phyloP scores from a whole-genome alignment of 1,139 yeast genomes.

The Eremothecium coryli region DNA sequence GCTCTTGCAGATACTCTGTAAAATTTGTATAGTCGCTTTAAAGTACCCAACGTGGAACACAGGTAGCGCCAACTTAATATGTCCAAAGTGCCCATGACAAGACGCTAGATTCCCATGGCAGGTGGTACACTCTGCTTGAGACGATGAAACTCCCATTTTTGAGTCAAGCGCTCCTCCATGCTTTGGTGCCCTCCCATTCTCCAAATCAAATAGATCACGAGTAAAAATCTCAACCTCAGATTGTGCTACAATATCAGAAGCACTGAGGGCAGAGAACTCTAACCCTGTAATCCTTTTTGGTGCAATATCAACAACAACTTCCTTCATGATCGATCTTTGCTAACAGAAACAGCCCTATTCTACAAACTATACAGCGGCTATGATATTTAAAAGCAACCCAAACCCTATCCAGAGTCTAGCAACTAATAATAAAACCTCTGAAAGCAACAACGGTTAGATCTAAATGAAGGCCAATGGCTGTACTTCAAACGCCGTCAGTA shows the following conservation, averaged over 20 bases:
- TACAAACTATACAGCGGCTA: no score
- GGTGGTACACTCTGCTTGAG: constrained; percentile 73
- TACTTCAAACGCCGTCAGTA: no score
- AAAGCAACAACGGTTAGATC: no score
- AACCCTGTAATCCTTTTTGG: constrained; percentile 88
- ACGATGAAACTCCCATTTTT: constrained; percentile 88
- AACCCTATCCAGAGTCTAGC: no score
- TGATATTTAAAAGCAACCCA: no score
- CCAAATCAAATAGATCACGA: constrained; percentile 84
- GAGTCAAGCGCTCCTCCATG: constrained; percentile 83
- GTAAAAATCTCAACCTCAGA: constrained; percentile 91
- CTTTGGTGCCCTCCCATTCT: constrained; percentile 74
- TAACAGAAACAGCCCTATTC: no score
- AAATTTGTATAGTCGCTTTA: constrained; percentile 78
- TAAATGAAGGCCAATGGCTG: no score
- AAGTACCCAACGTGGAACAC: constrained; percentile 97
- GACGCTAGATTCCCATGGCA: constrained; percentile 90
- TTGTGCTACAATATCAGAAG: constrained; percentile 85
- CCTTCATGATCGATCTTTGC: constrained; percentile 25
- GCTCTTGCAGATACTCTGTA: constrained; percentile 86
- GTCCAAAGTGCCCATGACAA: constrained; percentile 98
- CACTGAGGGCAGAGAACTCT: constrained; percentile 85
- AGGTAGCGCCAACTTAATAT: constrained; percentile 83
- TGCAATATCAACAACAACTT: constrained; percentile 53
- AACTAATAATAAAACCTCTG: no score